Evolutionary conservation across 2,329 filamentous ascomycete species (phyloP).

Genomic region (Colletotrichum godetiae): DNA sequence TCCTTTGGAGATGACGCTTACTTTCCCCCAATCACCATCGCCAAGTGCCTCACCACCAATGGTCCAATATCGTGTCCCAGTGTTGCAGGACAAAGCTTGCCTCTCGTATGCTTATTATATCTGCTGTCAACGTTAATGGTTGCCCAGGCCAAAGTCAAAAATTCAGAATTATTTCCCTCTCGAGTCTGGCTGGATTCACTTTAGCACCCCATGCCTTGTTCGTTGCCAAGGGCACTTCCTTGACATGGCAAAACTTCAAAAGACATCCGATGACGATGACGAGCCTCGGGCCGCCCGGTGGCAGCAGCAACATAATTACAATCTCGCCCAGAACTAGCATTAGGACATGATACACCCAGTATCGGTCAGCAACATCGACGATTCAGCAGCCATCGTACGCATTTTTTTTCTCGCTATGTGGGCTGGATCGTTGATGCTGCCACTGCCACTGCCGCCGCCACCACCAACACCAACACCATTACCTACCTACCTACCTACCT

Average conservation of each 20-base stretch:
- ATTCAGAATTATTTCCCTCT: background rate
- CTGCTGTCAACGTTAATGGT: background rate
- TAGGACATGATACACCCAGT: background rate
- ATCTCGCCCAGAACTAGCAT: background rate
- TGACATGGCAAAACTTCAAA: background rate
- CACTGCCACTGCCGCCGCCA: background rate
- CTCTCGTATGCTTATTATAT: conserved; percentile 8
- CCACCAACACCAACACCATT: background rate
- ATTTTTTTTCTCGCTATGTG: background rate
- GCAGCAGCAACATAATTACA: background rate
- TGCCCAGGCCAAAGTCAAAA: conserved; percentile 17
- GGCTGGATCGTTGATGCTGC: background rate
- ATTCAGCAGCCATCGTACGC: conserved; percentile 6
- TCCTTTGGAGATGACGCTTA: conserved; percentile 5
- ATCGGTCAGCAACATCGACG: conserved; percentile 10
- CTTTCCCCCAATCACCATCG: conserved; percentile 27
- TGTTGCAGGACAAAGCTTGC: conserved; percentile 18
- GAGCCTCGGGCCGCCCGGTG: background rate
- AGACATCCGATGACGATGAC: conserved; percentile 7
- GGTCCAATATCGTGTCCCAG: background rate
- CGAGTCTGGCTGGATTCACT: background rate
- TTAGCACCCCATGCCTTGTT: conserved; percentile 11
- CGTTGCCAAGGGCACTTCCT: background rate
- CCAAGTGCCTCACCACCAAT: conserved; percentile 20
- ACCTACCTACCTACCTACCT: too few species aligned